Percentiles rank a stretch among this genome's conserved stretches.
These are phyloP conservation scores for Acacia pycnantha DNA, from an alignment of 331 rosid genomes.

Conservation along the genomic window DNA sequence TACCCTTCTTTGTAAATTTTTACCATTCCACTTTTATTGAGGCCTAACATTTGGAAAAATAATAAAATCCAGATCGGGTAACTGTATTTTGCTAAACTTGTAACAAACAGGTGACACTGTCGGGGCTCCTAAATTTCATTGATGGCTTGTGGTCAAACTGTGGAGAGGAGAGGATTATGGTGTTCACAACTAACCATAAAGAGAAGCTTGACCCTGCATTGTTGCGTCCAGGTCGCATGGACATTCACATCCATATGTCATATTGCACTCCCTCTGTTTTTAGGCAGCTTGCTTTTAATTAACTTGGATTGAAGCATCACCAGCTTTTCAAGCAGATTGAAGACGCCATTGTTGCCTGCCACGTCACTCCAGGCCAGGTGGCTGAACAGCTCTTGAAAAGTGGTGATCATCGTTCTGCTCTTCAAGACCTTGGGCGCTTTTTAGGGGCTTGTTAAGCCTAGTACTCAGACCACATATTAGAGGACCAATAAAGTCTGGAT, in stretches of 20 bases:
- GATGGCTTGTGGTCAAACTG: constrained; percentile 52
- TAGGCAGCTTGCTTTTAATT: constrained; percentile 28
- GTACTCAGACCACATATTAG: too few species aligned
- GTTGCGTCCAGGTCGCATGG: constrained; percentile 49
- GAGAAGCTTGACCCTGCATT: constrained; percentile 43
- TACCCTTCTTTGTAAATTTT: too few species aligned
- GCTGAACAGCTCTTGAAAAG: constrained; percentile 35
- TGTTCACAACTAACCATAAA: constrained; percentile 54
- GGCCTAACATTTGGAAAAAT: too few species aligned
- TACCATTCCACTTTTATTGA: too few species aligned
- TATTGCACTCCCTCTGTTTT: constrained; percentile 37
- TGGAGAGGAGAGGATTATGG: constrained; percentile 50
- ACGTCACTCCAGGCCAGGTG: constrained; percentile 39
- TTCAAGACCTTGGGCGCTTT: constrained; percentile 19
- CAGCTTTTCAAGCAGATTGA: constrained; percentile 10
- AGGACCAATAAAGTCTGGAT: too few species aligned
- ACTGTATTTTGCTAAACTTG: too few species aligned
- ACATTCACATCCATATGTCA: constrained; percentile 44
- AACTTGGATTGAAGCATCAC: constrained; percentile 28
- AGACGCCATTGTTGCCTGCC: constrained; percentile 15
- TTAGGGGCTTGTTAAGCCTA: too few species aligned
- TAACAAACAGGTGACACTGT: constrained; percentile 39
- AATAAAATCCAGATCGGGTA: too few species aligned
- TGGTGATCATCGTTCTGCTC: neutral
- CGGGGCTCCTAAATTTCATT: constrained; percentile 51